phyloP scores from a whole-genome alignment of 495 filamentous ascomycete species.

The Aspergillus homomorphus region DNA sequence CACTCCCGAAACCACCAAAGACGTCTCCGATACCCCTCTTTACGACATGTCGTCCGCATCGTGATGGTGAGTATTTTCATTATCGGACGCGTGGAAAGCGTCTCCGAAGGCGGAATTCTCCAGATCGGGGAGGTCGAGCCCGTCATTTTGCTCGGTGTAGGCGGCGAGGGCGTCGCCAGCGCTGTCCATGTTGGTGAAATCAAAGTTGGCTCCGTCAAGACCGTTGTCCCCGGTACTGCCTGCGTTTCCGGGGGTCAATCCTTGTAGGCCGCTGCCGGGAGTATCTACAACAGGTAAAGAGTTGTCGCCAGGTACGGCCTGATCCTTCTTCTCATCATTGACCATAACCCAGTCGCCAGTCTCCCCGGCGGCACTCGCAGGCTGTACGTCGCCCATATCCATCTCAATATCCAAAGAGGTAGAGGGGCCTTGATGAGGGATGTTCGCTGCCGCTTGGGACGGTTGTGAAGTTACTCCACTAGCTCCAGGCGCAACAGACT shows the following conservation, averaged over 20 bases:
- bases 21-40: not conserved
- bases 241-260: conserved; percentile 26
- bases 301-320: conserved; percentile 16
- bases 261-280: conserved; percentile 25
- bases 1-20: not conserved
- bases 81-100: conserved; percentile 58
- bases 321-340: conserved; percentile 43
- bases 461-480: conserved; percentile 23
- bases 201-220: conserved; percentile 47
- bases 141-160: conserved; percentile 51
- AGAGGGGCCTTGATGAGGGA: conserved; percentile 9
- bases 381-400: conserved; percentile 38
- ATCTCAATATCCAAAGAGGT: conserved; percentile 40
- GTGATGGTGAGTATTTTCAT: conserved; percentile 44
- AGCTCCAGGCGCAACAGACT: conserved; percentile 8
- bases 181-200: conserved; percentile 58
- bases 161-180: conserved; percentile 62
- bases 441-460: conserved; percentile 16
- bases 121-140: conserved; percentile 48
- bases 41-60: conserved; percentile 44
- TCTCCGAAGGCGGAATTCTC: conserved; percentile 62
- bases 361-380: conserved; percentile 32
- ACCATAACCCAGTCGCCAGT: conserved; percentile 63
- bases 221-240: conserved; percentile 28
- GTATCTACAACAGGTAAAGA: conserved; percentile 23